Base-by-base conservation (phyloP, 768 basidiomycete genomes). In the Tylopilus subfusipes region DNA sequence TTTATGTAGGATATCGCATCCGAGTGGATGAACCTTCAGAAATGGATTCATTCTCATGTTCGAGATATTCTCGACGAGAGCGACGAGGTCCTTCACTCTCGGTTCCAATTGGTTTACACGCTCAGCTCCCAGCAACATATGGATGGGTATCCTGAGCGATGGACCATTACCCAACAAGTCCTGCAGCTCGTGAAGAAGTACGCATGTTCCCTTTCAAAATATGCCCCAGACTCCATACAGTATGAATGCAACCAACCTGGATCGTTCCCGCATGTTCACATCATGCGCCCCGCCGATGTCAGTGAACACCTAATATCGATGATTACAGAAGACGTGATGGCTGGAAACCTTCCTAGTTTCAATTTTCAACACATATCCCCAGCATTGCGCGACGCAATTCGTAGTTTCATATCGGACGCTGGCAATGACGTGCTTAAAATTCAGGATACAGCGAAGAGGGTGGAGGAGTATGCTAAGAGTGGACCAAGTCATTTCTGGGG, bases 31-130 rank as follows among this genome's bases (percentile, higher is more conserved):
- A 43, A 60, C 18, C 53, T 61, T 19, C 63, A 66, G 25, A 40
- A 16, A 13, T 68, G 63, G 64, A 39, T 68, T 1, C 43, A 66
- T 9, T 43, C 21, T 4, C 45, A 48, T 21, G 40, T 55, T 21
- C 57, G 66, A 4, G 63, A 68, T 25, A 47, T 66, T 6, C 42
- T 66, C n/a, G n/a, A n/a, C n/a, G n/a, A 68, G 36, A 61, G 63
- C 14, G 65, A 66, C 19, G 65, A 61, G n/a, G n/a, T n/a, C n/a
- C n/a, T n/a, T n/a, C n/a, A n/a, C n/a, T 52, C 62, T 22, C 66
- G 66, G 6, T 72, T 68, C 29, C 72, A 75, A 27, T 42, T 74
- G 8, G 54, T 75, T 3, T 75, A 74, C 25, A 65, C 72, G 0
- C 49, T 65, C 3, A 74, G 74, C 14, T 12, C 44, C 1, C 66